These are phyloP conservation scores for Cinchona pubescens DNA, from an alignment of 257 asterid genomes.

Conservation along the genomic window DNA sequence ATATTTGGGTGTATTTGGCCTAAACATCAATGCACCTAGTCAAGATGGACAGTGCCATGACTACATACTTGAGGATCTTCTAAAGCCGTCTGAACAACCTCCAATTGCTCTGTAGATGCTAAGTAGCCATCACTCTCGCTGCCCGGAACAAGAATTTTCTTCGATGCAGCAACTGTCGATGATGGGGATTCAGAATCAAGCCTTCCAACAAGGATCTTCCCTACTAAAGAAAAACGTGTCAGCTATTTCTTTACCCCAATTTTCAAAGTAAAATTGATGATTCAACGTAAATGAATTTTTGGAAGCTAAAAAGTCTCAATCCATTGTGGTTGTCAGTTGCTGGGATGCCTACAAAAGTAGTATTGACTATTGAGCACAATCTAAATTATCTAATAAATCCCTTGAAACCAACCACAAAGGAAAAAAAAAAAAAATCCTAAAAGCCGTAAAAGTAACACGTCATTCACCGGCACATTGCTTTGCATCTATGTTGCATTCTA, in stretches of 20 bases:
- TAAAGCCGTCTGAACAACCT: constrained; percentile 38
- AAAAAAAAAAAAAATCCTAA: neutral
- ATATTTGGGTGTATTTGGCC: neutral
- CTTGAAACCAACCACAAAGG: neutral
- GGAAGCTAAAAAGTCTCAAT: neutral
- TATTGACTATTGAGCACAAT: too few relatives aligned
- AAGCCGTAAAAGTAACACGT: neutral
- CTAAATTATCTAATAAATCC: neutral
- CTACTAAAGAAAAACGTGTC: constrained; percentile 45
- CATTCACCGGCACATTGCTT: neutral
- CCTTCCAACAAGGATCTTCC: constrained; percentile 62
- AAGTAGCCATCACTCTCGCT: constrained; percentile 45
- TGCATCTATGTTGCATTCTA: neutral
- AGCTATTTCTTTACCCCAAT: constrained; percentile 11
- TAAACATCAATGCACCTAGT: neutral
- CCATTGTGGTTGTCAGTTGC: neutral
- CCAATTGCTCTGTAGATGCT: constrained; percentile 37
- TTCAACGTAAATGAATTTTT: neutral
- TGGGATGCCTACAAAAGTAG: neutral
- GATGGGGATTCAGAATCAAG: constrained; percentile 25
- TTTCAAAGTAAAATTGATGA: neutral
- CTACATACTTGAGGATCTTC: constrained; percentile 55
- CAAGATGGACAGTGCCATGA: constrained; percentile 18
- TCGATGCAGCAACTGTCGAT: constrained; percentile 51
- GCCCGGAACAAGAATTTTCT: constrained; percentile 82